Evolutionary conservation across 257 asterid genomes (phyloP).

Genomic region (Capsicum pubescens): DNA sequence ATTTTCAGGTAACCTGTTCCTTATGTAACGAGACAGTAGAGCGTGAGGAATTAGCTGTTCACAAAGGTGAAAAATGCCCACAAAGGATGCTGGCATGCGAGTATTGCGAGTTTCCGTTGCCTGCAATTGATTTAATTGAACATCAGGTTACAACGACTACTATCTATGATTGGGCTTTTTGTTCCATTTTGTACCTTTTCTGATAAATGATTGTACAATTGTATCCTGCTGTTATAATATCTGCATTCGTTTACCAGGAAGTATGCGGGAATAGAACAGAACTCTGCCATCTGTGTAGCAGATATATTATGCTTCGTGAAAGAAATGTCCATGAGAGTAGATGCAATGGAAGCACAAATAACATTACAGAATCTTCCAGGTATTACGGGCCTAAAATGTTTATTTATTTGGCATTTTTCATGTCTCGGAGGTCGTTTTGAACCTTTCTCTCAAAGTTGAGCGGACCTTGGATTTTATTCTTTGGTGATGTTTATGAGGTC

Average conservation of each 20-base stretch:
- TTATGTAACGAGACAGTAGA: constrained; percentile 89
- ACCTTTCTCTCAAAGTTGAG: background rate
- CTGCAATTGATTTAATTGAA: constrained; percentile 82
- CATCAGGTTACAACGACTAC: constrained; percentile 71
- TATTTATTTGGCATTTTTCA: constrained; percentile 29
- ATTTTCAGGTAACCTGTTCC: constrained; percentile 87
- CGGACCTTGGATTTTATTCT: background rate
- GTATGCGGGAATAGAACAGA: constrained; percentile 97
- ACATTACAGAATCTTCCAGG: constrained; percentile 91
- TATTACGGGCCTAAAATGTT: constrained; percentile 31
- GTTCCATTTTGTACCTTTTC: background rate
- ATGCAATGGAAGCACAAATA: constrained; percentile 58
- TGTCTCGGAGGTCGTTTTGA: background rate
- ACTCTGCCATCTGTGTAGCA: constrained; percentile 68
- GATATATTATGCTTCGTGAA: constrained; percentile 84
- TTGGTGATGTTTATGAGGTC: background rate
- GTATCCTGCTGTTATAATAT: constrained; percentile 28
- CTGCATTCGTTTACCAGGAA: constrained; percentile 56
- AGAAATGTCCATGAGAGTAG: constrained; percentile 64
- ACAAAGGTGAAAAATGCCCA: constrained; percentile 88
- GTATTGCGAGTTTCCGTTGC: constrained; percentile 93
- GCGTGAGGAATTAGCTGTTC: constrained; percentile 74
- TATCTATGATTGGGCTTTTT: constrained; percentile 15
- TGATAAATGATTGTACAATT: background rate
- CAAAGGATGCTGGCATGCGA: constrained; percentile 91